phyloP scores from a whole-genome alignment of 2,329 filamentous ascomycete species.

The Samsoniella hepiali region DNA sequence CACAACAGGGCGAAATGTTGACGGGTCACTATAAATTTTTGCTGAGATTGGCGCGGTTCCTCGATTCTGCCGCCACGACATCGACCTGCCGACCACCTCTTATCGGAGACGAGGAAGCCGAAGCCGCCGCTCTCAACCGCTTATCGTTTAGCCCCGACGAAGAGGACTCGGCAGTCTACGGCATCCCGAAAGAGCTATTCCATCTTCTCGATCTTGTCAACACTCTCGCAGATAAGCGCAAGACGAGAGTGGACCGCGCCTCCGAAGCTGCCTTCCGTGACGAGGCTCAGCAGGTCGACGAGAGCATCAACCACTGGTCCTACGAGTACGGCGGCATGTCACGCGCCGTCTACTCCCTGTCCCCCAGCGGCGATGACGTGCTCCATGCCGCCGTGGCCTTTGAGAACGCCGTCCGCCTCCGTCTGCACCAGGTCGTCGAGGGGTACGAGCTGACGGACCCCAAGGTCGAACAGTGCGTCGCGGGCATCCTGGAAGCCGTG shows the following conservation, averaged over 20 bases:
- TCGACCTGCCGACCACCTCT: conserved; percentile 34
- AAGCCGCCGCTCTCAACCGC: conserved; percentile 28
- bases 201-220: conserved; percentile 34
- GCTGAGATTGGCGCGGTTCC: conserved; percentile 31
- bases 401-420: conserved; percentile 40
- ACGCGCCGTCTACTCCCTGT: conserved; percentile 25
- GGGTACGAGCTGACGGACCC: conserved; percentile 37
- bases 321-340: conserved; percentile 29
- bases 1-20: conserved; percentile 30
- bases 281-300: conserved; percentile 31
- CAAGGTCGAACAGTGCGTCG: conserved; percentile 32
- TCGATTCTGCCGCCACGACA: conserved; percentile 34
- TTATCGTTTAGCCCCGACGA: conserved; percentile 28
- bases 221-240: conserved; percentile 32
- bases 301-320: conserved; percentile 38
- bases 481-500: conserved; percentile 34
- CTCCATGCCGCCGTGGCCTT: conserved; percentile 37
- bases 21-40: conserved; percentile 40
- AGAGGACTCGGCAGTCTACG: conserved; percentile 34
- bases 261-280: conserved; percentile 32
- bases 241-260: conserved; percentile 28
- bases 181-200: conserved; percentile 36
- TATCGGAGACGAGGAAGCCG: conserved; percentile 32
- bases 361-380: conserved; percentile 28
- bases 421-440: conserved; percentile 42